These are phyloP conservation scores for Backusella tarrabulga DNA, from an alignment of 192 early-diverging fungal species.

Conservation along the genomic window DNA sequence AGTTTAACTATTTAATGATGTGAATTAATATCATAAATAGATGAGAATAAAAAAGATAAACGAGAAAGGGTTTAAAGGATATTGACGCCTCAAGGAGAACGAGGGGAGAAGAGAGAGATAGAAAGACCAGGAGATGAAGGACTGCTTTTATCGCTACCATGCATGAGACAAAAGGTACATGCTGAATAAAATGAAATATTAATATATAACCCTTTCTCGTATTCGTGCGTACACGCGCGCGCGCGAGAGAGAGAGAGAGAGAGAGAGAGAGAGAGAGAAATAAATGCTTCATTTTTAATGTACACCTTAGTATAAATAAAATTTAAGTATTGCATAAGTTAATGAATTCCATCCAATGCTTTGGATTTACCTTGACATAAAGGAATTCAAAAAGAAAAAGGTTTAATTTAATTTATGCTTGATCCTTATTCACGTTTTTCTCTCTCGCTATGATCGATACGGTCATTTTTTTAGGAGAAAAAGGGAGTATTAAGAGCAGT, in stretches of 20 bases:
- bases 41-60: background rate
- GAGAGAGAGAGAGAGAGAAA: background rate
- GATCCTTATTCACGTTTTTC: conserved; percentile 1
- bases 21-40: background rate
- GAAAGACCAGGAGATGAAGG: background rate
- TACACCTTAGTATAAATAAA: background rate
- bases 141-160: background rate
- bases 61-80: background rate
- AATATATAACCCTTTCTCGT: background rate
- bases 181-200: background rate
- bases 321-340: background rate
- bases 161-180: background rate
- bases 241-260: too few species aligned
- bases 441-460: background rate
- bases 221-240: too few species aligned
- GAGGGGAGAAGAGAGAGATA: background rate
- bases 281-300: background rate
- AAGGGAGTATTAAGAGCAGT: background rate
- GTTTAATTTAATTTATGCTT: background rate
- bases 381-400: background rate
- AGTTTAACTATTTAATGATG: background rate
- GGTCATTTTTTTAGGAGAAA: background rate
- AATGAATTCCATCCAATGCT: background rate
- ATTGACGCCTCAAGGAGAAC: background rate
- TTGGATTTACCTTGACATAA: background rate